A percentile compares a stretch with the other conserved stretches of the same genome.
Evolutionary conservation across 768 basidiomycete species (phyloP).

Genomic region (Leccinum incarnatum): DNA sequence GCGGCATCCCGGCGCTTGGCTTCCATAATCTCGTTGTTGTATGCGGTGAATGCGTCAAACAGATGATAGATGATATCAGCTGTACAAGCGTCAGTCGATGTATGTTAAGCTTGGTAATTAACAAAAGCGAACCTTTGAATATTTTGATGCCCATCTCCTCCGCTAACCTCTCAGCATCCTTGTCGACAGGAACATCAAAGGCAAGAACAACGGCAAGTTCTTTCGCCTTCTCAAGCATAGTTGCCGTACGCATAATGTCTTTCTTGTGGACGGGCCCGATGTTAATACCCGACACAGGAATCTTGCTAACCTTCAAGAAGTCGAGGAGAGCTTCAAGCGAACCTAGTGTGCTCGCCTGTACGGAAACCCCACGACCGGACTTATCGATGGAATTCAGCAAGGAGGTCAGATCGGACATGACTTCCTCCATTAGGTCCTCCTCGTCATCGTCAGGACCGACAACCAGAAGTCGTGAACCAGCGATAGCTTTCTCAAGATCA

Average conservation of each 20-base stretch:
- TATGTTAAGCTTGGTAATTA: neutral
- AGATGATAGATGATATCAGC: conserved; percentile 99
- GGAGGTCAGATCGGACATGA: conserved; percentile 93
- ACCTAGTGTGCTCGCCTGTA: conserved; percentile 95
- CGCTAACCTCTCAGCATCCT: conserved; percentile 86
- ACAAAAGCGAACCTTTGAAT: conserved; percentile 76
- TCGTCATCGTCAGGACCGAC: conserved; percentile 96
- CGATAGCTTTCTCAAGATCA: conserved; percentile 96
- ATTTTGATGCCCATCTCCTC: conserved; percentile 92
- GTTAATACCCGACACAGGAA: conserved; percentile 95
- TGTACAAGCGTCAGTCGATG: conserved; percentile 31
- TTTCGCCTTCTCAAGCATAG: conserved; percentile 94
- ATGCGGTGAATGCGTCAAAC: conserved; percentile 94
- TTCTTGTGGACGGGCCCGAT: conserved; percentile 97
- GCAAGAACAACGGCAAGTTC: conserved; percentile 94
- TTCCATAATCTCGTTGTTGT: conserved; percentile 88
- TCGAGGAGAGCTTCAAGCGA: conserved; percentile 95
- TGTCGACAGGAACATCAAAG: conserved; percentile 94
- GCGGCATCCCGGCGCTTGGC: conserved; percentile 92
- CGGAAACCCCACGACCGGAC: conserved; percentile 94
- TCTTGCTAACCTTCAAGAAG: conserved; percentile 93
- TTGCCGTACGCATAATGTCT: conserved; percentile 88
- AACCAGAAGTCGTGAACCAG: conserved; percentile 91
- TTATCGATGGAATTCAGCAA: conserved; percentile 90
- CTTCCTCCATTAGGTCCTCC: conserved; percentile 89